Base-by-base conservation (phyloP, 139 green algal genomes). In the Auxenochlorella protothecoides region DNA sequence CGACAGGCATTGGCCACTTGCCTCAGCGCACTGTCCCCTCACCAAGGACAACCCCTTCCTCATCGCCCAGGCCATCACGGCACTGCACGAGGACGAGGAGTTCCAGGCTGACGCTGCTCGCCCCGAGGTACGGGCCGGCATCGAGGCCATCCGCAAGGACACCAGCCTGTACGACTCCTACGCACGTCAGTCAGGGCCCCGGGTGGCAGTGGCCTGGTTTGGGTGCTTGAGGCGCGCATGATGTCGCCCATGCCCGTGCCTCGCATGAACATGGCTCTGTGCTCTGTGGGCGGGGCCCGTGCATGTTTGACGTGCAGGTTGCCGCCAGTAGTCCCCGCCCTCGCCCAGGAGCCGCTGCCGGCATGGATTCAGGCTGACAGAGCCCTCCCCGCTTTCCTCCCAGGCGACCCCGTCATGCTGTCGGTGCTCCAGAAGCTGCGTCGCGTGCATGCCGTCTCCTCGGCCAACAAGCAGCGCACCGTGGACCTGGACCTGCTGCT, bases 31-130 rank as follows among this genome's bases (percentile, higher is more conserved):
- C 27, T 44, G 27, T 44, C 27, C 0, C 27, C 27, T 44, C 27
- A 44, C 27, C 27, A 1, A 44, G 27, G 27, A 44, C 27, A 44
- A 0, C 27, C 27, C 27, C 27, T 44, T 44, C 0, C 27, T 1
- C 27, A 44, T 44, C 27, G 52, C 62, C 14, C 68, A 80, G 74
- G 82, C 81, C 1, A 56, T 87, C 4, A 66, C 73, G 2, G 78
- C 75, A 3, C 66, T 87, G 73, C 80, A 84, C 3, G 66, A 70
- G 0, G 84, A 89, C 66, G 80, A 85, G 57, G 71, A 82, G 14
- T 89, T 87, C 61, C 84, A 89, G 71, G 73, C 65, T 1, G 81
- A 87, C 64, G 80, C 80, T 5, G 0, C 59, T 2, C 59, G 73
- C 64, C 53, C 68, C 0, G 59, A 59, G 13, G 71, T 79, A 59